These are phyloP conservation scores for Podila minutissima DNA, from an alignment of 192 early-diverging fungal genomes.

Conservation along the genomic window DNA sequence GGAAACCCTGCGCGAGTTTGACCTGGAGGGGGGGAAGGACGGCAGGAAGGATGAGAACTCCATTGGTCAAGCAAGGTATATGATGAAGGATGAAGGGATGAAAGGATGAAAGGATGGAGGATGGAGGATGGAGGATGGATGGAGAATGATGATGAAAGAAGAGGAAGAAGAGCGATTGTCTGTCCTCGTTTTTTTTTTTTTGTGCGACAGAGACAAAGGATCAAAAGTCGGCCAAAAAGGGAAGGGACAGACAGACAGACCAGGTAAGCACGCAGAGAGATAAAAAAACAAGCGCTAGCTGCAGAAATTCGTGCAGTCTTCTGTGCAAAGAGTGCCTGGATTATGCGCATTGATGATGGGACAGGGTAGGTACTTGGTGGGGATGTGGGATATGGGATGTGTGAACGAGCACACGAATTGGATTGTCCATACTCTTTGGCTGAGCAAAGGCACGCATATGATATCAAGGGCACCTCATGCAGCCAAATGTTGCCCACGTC, in stretches of 20 bases:
- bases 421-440: too few species aligned
- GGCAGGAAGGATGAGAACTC: constrained; percentile 11
- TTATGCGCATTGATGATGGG: too few species aligned
- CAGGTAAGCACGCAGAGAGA: neutral
- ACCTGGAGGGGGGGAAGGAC: constrained; percentile 45
- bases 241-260: neutral
- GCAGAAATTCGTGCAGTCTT: too few species aligned
- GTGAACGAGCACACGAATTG: too few species aligned
- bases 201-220: neutral
- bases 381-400: too few species aligned
- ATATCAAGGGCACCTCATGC: too few species aligned
- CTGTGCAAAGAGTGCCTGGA: too few species aligned
- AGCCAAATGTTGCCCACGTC: too few species aligned
- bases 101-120: neutral
- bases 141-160: neutral
- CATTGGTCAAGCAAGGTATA: neutral
- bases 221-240: too few species aligned
- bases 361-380: too few species aligned
- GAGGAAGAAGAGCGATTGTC: neutral
- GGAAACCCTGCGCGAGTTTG: constrained; percentile 38
- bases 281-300: too few species aligned
- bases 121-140: neutral
- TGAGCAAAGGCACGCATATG: too few species aligned
- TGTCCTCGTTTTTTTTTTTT: neutral
- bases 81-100: neutral